These are phyloP conservation scores for Cymbopogon citratus DNA, from an alignment of 176 grass and related monocot genomes.

Conservation along the genomic window DNA sequence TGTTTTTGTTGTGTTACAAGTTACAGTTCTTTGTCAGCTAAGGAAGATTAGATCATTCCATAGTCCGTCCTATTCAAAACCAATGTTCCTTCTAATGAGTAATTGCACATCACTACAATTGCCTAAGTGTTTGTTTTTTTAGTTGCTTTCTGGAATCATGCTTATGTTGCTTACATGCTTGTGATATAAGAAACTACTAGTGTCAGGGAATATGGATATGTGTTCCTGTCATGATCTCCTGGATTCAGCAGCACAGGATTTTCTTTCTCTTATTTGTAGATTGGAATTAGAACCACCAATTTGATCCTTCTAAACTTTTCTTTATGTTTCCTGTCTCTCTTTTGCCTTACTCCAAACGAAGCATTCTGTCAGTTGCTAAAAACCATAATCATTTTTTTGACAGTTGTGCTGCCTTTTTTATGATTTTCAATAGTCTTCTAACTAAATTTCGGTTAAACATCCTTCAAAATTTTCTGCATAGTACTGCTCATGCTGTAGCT, in stretches of 20 bases:
- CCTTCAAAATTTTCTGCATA: background rate
- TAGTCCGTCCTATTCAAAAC: background rate
- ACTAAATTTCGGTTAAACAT: slow-evolving; percentile 9
- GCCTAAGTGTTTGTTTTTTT: background rate
- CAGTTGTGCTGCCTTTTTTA: background rate
- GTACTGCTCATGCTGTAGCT: background rate
- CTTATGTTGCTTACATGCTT: slow-evolving; percentile 12
- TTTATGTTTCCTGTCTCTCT: background rate
- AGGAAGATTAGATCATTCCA: background rate
- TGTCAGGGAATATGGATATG: background rate
- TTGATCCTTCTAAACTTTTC: background rate
- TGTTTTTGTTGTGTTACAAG: background rate
- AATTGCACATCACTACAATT: background rate
- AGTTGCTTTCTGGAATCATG: background rate
- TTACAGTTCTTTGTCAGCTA: background rate
- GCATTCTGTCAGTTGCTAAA: background rate
- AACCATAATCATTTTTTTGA: background rate
- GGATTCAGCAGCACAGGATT: background rate
- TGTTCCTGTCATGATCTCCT: background rate
- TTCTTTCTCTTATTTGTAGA: background rate
- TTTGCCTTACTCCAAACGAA: background rate
- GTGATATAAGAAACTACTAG: background rate
- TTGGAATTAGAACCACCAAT: background rate
- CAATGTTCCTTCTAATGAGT: background rate
- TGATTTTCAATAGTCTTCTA: background rate